These are phyloP conservation scores for Podaxis rugospora DNA, from an alignment of 768 basidiomycete genomes.

Conservation along the genomic window DNA sequence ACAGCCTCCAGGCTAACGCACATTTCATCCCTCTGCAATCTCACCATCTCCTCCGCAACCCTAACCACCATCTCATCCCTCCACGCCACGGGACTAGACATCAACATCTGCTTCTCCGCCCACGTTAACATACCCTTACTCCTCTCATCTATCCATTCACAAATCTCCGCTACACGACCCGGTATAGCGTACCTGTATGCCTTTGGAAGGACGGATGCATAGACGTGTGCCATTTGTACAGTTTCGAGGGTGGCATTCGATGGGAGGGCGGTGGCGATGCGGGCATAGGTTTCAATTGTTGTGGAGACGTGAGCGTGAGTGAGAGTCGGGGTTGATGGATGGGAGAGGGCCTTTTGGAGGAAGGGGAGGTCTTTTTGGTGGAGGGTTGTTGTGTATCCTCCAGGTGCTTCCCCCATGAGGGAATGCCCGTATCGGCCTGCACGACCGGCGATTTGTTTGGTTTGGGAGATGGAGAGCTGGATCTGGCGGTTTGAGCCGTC, in stretches of 20 bases:
- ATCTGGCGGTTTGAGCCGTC: neutral
- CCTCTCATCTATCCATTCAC: slow-evolving; percentile 32
- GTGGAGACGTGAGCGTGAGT: slow-evolving; percentile 44
- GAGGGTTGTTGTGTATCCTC: slow-evolving; percentile 14
- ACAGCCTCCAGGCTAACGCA: slow-evolving; percentile 29
- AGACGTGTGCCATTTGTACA: slow-evolving; percentile 44
- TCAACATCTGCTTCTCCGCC: slow-evolving; percentile 38
- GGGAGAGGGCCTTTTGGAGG: slow-evolving; percentile 50
- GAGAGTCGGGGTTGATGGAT: slow-evolving; percentile 43
- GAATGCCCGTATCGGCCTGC: slow-evolving; percentile 15
- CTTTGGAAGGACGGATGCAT: slow-evolving; percentile 41
- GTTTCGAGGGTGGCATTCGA: slow-evolving; percentile 31
- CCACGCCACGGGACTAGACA: slow-evolving; percentile 54
- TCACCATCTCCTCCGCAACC: slow-evolving; percentile 8
- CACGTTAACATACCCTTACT: slow-evolving; percentile 26
- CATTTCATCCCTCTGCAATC: slow-evolving; percentile 6
- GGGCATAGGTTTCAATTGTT: slow-evolving; percentile 11
- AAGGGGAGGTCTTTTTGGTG: slow-evolving; percentile 17
- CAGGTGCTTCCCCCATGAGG: slow-evolving; percentile 4
- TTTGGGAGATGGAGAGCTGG: slow-evolving; percentile 14
- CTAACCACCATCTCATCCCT: slow-evolving; percentile 30
- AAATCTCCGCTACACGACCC: slow-evolving; percentile 21
- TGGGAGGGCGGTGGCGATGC: slow-evolving; percentile 38
- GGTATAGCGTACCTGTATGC: slow-evolving; percentile 33
- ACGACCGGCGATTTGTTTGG: slow-evolving; percentile 17